Base-by-base conservation (phyloP, 495 filamentous ascomycete genomes). In the Hyphodiscus hymeniophilus region DNA sequence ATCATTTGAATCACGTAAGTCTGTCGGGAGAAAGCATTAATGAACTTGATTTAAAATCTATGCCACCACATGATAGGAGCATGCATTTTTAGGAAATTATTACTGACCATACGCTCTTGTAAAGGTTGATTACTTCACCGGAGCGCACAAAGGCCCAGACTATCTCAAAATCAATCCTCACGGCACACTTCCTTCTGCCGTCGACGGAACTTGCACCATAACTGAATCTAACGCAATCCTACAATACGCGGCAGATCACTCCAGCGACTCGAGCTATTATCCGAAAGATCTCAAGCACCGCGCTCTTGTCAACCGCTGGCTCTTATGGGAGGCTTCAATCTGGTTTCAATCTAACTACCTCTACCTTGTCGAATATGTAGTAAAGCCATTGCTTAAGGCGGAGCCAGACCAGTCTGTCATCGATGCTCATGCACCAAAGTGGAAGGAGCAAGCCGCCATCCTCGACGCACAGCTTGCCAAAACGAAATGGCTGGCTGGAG, bases 181-280 rank as follows among this genome's bases (percentile, higher is more conserved):
- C 20, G 62, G 51, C 26, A 64, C 63, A 3, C 52, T 66, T 17
- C 63, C 63, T 0, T 28, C 60, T 16, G 63, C 62, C 4, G 44
- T 22, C 11, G 62, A 66, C 38, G 58, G 60, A 22, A 51, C 60
- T 30, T 40, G 55, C 30, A 51, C 39, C 11, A 42, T 64, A 22
- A 65, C 60, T 26, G 63, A 66, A 39, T 64, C 62, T 11, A 66
- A 66, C 42, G 60, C 62, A 3, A 66, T 66, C 33, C 38, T 66
- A 10, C 51, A 58, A 26, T 66, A 66, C 36, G 60, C 58, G 22
- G 62, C 58, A 22, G 60, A 63, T 24, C 21, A 33, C n/a, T 36
- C 24, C 51, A 33, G 40, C 3, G 44, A 24, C 16, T 18, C 50
- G 18, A 34, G 31, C 3, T 42, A 50, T 7, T 65, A 61, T 48